Percentiles rank a stretch among this genome's conserved stretches.
phyloP scores from a whole-genome alignment of 768 basidiomycete species.

The Suillus lakei region DNA sequence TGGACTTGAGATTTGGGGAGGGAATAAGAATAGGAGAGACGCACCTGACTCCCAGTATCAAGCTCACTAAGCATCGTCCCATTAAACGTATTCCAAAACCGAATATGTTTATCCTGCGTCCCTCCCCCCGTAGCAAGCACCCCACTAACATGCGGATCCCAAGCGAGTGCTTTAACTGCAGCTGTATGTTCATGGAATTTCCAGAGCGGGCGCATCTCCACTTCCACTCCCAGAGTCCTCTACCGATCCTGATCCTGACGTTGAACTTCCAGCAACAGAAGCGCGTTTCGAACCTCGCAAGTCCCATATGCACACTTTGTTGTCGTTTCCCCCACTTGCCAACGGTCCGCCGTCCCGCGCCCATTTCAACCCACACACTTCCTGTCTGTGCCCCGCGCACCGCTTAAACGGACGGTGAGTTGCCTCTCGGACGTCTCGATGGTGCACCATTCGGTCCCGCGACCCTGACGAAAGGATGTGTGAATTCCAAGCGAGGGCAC shows the following conservation, averaged over 20 bases:
- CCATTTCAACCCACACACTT: slow-evolving; percentile 97
- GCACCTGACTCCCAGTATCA: slow-evolving; percentile 95
- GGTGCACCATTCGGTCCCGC: slow-evolving; percentile 87
- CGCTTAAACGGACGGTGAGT: slow-evolving; percentile 69
- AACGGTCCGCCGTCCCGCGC: slow-evolving; percentile 57
- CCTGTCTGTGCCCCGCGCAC: slow-evolving; percentile 82
- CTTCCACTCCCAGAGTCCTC: slow-evolving; percentile 33
- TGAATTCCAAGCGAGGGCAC: slow-evolving; percentile 93
- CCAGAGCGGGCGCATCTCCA: slow-evolving; percentile 79
- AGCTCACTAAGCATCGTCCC: slow-evolving; percentile 86
- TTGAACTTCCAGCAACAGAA: slow-evolving; percentile 29
- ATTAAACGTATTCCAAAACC: slow-evolving; percentile 94
- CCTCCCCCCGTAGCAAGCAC: slow-evolving; percentile 95
- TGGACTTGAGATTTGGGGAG: too few species aligned
- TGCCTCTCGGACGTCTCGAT: slow-evolving; percentile 85
- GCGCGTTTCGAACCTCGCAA: slow-evolving; percentile 62
- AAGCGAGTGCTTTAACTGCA: slow-evolving; percentile 97
- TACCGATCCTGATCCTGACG: slow-evolving; percentile 35
- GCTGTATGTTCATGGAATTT: slow-evolving; percentile 97
- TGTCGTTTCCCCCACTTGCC: slow-evolving; percentile 97
- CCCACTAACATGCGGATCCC: slow-evolving; percentile 94
- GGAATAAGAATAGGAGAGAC: slow-evolving; percentile 15
- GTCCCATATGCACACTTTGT: slow-evolving; percentile 99
- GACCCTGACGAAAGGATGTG: slow-evolving; percentile 89
- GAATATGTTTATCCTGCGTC: slow-evolving; percentile 97